These are phyloP conservation scores for Plasmodium gallinaceum DNA, from an alignment of 169 alveolate species.

Conservation along the genomic window DNA sequence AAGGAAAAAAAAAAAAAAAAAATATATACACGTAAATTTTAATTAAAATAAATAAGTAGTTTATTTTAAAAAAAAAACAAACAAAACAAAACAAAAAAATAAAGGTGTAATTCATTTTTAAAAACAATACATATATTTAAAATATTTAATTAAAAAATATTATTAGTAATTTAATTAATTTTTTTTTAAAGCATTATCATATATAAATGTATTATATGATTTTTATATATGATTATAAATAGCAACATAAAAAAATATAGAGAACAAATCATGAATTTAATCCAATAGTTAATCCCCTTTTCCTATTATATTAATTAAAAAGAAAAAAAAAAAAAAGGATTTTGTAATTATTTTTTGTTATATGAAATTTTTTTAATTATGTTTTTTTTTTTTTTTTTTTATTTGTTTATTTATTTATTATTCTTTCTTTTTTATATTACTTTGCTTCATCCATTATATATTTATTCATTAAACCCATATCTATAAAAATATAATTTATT, in stretches of 20 bases:
- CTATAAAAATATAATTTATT: conserved; percentile 70
- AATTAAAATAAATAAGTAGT: too few relatives aligned
- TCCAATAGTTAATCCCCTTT: conserved; percentile 48
- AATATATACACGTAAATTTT: neutral
- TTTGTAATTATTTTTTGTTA: neutral
- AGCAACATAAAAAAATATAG: too few relatives aligned
- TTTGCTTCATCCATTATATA: conserved; percentile 63
- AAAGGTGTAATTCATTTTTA: too few relatives aligned
- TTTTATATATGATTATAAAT: too few relatives aligned
- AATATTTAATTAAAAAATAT: too few relatives aligned
- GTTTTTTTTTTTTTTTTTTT: conserved; percentile 1
- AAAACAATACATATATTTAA: too few relatives aligned
- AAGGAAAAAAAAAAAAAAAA: neutral
- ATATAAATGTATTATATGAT: neutral
- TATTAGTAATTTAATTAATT: neutral
- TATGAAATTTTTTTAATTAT: neutral
- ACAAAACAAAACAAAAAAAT: too few relatives aligned
- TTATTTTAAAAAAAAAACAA: too few relatives aligned
- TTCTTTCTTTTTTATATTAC: conserved; percentile 18
- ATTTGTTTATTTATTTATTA: neutral
- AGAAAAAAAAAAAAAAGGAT: neutral
- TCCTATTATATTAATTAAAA: conserved; percentile 9
- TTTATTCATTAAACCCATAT: conserved; percentile 72
- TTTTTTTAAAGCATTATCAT: neutral
- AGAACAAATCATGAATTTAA: neutral